Evolutionary conservation across 352 stramenopile genomes (phyloP), one percentile per base, ranked within the genome.

Genomic region (Globisporangium okanoganense): DNA sequence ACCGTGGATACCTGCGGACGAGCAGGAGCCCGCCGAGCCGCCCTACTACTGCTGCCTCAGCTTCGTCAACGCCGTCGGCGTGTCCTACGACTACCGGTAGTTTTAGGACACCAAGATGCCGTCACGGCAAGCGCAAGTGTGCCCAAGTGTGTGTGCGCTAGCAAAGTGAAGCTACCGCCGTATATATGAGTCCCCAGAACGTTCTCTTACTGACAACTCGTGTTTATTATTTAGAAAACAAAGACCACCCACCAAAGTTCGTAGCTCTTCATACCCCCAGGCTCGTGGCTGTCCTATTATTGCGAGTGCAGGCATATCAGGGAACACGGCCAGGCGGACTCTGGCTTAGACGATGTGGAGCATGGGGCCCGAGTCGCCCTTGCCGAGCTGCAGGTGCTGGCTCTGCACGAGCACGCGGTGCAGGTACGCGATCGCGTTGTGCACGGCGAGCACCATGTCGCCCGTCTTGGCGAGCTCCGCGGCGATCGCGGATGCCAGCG

Each of bases 401-500:
- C 76, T 86, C 20, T 73, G 51, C 12, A 62, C 43, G 40, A 86
- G 56, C 25, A 84, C 50, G 7, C 52, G 40, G 54, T 86, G 76
- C 27, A 86, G 53, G 56, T 86, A 86, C 43, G 62, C 53, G 53
- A 84, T 77, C 2, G 74, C 76, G 14, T 43, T 29, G 7, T 48
- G 29, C 14, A 84, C 76, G 0, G 74, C 75, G 7, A 35, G 22
- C 27, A 70, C 63, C 63, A 82, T 71, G 65, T 82, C 69, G n/a
- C 41, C 29, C 10, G 44, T 65, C 53, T 76, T 89, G 44, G 93
- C 92, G 31, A 96, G 77, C 52, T 89, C 77, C 12, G 93, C 86
- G 12, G 92, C 90, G 70, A 98, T 96, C 31, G 92, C 85, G 0
- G 90, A 92, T 13, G 88, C 95, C n/a, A 98, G 71, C 31, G 94